Evolutionary conservation across 148 eudicot species (phyloP), one percentile per base, ranked within the genome.

Genomic region (Persicaria tinctoria): DNA sequence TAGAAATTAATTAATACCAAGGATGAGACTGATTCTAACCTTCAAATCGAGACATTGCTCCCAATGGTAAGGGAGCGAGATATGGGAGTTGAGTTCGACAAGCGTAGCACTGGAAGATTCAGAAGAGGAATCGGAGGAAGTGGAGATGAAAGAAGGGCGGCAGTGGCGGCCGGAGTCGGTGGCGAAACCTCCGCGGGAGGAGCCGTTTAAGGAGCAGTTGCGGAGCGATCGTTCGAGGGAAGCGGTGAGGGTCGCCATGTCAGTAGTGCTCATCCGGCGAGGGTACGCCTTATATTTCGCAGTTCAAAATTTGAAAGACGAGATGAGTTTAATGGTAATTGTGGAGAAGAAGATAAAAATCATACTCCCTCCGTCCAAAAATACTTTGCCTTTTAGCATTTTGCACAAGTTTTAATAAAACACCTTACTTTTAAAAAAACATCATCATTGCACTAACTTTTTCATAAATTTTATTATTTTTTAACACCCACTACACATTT

Each of bases 21-120:
- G 13, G 53, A 6, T 8, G 53, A 8, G 1, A 50, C 8, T 6
- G 12, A 49, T 57, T 2, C 51, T 50, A 50, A 90, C 98, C 96
- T 93, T 89, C 44, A 93, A 80, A 90, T 93, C 93, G 80, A 93
- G 98, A 79, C 93, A 93, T 85, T 90, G 98, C 60, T 93, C 96
- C 98, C 98, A 93, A 44, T 87, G 86, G 76, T 81, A 90, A 74
- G 98, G 96, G 48, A 93, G 87, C 6, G 93, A 82, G 75, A 79
- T 69, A 70, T 89, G 84, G 51, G 98, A 93, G 87, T 90, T 89
- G 50, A 90, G 92, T 20, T 93, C 93, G 2, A 83, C 63, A 82
- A 81, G 80, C 8, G 82, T 68, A 8, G 82, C 73, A 2, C 70
- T 81, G 16, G 86, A 74, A 8, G 81, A 38, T 11, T 27, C 27